Base-by-base conservation (phyloP, 2,329 filamentous ascomycete genomes). In the Ceratocystis alfenasii region DNA sequence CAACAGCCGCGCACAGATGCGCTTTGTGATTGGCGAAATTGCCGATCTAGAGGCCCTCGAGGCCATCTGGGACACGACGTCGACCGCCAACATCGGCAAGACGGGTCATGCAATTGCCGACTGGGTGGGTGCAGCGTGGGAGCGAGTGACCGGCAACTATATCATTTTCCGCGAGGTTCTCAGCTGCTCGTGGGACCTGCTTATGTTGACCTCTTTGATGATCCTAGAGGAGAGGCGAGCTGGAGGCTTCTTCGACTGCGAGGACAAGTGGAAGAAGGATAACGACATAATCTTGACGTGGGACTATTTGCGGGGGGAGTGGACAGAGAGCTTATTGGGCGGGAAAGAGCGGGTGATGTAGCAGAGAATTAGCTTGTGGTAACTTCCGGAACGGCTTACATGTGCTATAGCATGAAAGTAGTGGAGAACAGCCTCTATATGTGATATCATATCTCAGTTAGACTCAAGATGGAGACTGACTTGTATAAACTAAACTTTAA, bases 91-190 rank as follows among this genome's bases (percentile, higher is more conserved):
- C n/a, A 44, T 36, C 25, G 33, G 33, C 28, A 45, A 53, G 48
- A 53, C 63, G 4, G 20, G n/a, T 17, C 63, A 28, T 50, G 53
- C 48, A 7, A 59, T 64, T 50, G 63, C 63, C 25, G 63, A 59
- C 63, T 64, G 50, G 63, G 63, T 64, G 7, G 63, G 63, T 2
- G 36, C 22, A 7, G 63, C 63, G 33, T 64, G 63, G 63, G 41
- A 20, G 12, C 36, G 25, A 12, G 25, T 64, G 30, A 22, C 50
- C 2, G 48, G 48, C 20, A 28, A 53, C 20, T 25, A 53, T 53
- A 25, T 12, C 8, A 53, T 53, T 15, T 53, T 53, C 25, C 48
- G 48, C 3, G 25, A n/a, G 17, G 50, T 36, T 17, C 2, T 44
- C 10, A 30, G 36, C 63, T 28, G 46, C 10, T 59, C 50, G n/a